Base-by-base conservation (phyloP, 2,329 filamentous ascomycete species). In the Aspergillus sp. region DNA sequence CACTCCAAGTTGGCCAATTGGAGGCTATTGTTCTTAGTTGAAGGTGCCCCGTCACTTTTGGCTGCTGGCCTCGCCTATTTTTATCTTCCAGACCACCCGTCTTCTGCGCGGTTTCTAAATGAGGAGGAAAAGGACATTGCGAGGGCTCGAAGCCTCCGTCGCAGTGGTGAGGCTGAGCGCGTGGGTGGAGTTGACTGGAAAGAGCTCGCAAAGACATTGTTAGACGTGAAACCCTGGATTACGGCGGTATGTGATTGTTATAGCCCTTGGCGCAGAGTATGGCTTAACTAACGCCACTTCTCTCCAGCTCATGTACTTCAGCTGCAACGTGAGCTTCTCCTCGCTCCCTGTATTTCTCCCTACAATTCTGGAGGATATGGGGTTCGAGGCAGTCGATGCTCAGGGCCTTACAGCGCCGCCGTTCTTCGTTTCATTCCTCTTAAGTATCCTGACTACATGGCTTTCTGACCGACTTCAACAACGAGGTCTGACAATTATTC, bases 321-420 rank as follows among this genome's bases (percentile, higher is more conserved):
- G 78, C 64, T 83, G 80, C 75, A 85, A 85, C 69, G 85, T 89
- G 58, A 86, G 85, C 45, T 89, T 86, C 70, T 83, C 83, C 5
- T 86, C 83, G 2, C 77, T 89, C 4, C 84, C 86, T 0, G 84
- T 87, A 2, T 89, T 88, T 64, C 77, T 89, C 2, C 86, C 86
- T 0, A 82, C 84, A 2, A 86, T 89, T 61, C 75, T 89, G 13
- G 73, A 79, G 48, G 78, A 83, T 54, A 89, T 91, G 85, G 88
- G 89, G 9, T 91, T 87, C 72, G 83, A 81, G 0, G 76, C 81
- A 13, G 81, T 90, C 59, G 78, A 85, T 57, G 86, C 89, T 0
- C 89, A 92, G 72, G 89, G 88, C 1, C 80, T 92, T 12, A 87
- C 87, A 0, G 87, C 88, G 0, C 88, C 88, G 1, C 87, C 88